Evolutionary conservation across 1,284 basidiomycete genomes (phyloP).

Genomic region (Phellopilus nigrolimitatus): DNA sequence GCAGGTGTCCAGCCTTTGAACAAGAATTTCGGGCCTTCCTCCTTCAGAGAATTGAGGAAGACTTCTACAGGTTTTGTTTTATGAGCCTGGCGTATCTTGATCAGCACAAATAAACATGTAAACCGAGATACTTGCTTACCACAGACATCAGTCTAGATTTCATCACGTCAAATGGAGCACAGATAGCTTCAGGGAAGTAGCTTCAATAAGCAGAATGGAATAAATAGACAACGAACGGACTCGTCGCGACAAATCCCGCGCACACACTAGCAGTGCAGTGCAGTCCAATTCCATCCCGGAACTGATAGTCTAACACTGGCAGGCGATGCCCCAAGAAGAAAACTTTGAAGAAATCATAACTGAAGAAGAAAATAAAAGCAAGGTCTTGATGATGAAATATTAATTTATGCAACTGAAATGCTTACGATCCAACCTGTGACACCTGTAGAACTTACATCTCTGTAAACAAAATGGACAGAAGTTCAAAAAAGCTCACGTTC

Average conservation of each 20-base stretch:
- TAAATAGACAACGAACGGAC: conserved; percentile 36
- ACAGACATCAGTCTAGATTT: conserved; percentile 74
- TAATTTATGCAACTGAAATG: conserved; percentile 22
- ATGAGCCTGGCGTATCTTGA: conserved; percentile 37
- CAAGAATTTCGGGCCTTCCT: conserved; percentile 79
- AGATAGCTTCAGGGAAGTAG: conserved; percentile 54
- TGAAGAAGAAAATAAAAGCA: too few relatives aligned
- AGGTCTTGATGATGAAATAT: too few relatives aligned
- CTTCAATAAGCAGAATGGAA: conserved; percentile 9
- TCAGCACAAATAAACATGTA: not conserved
- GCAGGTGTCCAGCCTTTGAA: conserved; percentile 90
- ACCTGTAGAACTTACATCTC: conserved; percentile 36
- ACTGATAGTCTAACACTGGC: conserved; percentile 58
- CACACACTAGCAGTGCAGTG: conserved; percentile 62
- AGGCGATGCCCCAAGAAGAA: conserved; percentile 51
- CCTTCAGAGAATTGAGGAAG: conserved; percentile 50
- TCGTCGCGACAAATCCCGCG: conserved; percentile 87
- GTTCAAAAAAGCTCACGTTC: conserved; percentile 58
- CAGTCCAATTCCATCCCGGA: conserved; percentile 64
- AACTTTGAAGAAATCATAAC: conserved; percentile 86
- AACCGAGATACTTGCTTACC: conserved; percentile 35
- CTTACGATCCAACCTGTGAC: conserved; percentile 87
- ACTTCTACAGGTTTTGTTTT: conserved; percentile 45
- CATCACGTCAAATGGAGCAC: conserved; percentile 85
- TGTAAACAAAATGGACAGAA: not conserved